A percentile compares a stretch with the other conserved stretches of the same genome.
Evolutionary conservation across 139 green algal genomes (phyloP).

Genomic region (Chlorella vulgaris): DNA sequence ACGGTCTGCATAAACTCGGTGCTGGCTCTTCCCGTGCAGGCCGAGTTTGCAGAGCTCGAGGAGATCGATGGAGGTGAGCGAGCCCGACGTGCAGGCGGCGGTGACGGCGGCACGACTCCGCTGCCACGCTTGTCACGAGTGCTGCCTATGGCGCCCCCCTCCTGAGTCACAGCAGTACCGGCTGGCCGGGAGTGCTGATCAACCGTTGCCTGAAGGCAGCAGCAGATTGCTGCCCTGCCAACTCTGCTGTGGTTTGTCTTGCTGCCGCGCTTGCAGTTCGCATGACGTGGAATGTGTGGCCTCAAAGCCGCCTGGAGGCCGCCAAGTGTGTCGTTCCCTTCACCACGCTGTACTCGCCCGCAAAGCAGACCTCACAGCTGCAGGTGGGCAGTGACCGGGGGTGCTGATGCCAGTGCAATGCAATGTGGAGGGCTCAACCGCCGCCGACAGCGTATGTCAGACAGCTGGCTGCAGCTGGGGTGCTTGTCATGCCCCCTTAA

Average conservation of each 20-base stretch:
- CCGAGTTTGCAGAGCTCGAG: constrained; percentile 72
- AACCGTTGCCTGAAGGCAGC: not conserved
- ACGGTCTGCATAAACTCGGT: not conserved
- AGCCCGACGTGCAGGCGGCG: not conserved
- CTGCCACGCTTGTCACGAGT: not conserved
- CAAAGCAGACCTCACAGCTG: constrained; percentile 80
- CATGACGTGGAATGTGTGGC: constrained; percentile 97
- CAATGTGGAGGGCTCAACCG: too few relatives aligned
- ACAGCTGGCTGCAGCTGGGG: too few relatives aligned
- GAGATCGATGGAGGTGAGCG: constrained; percentile 65
- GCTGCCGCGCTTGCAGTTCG: constrained; percentile 52
- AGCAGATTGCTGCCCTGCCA: not conserved
- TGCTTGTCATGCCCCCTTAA: too few relatives aligned
- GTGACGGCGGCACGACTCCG: not conserved
- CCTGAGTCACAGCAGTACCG: too few relatives aligned
- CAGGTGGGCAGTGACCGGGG: constrained; percentile 57
- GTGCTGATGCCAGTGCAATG: too few relatives aligned
- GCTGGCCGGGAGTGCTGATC: too few relatives aligned
- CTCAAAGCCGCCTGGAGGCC: constrained; percentile 87
- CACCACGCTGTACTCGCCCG: constrained; percentile 89
- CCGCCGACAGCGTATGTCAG: too few relatives aligned
- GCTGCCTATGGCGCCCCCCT: not conserved
- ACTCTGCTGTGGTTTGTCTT: not conserved
- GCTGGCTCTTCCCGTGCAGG: not conserved
- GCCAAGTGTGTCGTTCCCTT: constrained; percentile 98